Evolutionary conservation across 768 basidiomycete species (phyloP).

Genomic region (Hysterangium stoloniferum): DNA sequence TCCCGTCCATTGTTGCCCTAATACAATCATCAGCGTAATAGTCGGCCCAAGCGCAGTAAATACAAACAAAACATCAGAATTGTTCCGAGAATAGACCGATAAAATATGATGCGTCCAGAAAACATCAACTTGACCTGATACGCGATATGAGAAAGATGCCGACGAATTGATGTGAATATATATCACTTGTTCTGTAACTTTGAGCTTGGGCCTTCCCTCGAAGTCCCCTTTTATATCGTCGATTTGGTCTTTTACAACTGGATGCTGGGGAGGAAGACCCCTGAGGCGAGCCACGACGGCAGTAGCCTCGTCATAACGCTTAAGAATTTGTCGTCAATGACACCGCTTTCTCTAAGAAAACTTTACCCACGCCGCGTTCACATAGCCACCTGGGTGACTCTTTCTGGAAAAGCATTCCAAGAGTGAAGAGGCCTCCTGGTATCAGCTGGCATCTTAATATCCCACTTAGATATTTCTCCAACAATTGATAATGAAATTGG

Average conservation of each 20-base stretch:
- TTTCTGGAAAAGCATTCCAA: constrained; percentile 40
- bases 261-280: constrained; percentile 27
- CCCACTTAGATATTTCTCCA: too few relatives aligned
- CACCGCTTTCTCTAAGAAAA: too few relatives aligned
- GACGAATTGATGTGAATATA: constrained; percentile 17
- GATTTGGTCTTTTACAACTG: constrained; percentile 29
- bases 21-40: constrained; percentile 37
- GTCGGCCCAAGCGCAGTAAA: constrained; percentile 38
- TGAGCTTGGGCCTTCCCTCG: constrained; percentile 26
- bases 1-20: constrained; percentile 42
- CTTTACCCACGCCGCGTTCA: constrained; percentile 26
- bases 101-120: constrained; percentile 14
- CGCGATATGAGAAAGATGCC: too few relatives aligned
- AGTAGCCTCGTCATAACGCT: constrained; percentile 33
- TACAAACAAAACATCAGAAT: constrained; percentile 4
- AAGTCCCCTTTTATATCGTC: constrained; percentile 44
- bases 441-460: constrained; percentile 5
- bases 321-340: neutral
- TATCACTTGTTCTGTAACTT: constrained; percentile 17
- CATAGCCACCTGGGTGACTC: constrained; percentile 54
- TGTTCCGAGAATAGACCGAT: constrained; percentile 13
- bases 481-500: neutral
- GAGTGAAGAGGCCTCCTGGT: constrained; percentile 36
- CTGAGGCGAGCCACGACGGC: constrained; percentile 29
- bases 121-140: constrained; percentile 1